These are phyloP conservation scores for Calocybe gangraenosa DNA, from an alignment of 768 basidiomycete genomes.

Conservation along the genomic window DNA sequence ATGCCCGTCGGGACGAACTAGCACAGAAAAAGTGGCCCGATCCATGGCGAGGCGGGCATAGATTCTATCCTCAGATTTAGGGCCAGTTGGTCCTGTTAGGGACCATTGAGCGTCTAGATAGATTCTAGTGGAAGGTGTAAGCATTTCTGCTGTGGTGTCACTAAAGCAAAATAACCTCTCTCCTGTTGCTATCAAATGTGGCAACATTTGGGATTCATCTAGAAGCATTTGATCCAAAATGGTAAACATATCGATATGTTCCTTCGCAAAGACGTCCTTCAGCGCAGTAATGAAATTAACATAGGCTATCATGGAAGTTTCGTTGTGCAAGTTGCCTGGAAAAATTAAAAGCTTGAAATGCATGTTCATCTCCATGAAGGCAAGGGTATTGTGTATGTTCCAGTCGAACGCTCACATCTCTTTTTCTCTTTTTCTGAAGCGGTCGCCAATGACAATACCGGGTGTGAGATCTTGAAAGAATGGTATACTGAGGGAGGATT, in stretches of 20 bases:
- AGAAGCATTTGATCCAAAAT: too few relatives aligned
- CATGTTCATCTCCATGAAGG: not conserved
- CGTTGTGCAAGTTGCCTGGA: not conserved
- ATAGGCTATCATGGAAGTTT: not conserved
- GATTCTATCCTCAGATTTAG: not conserved
- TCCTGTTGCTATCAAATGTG: too few relatives aligned
- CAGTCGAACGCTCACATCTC: not conserved
- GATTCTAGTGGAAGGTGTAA: too few relatives aligned
- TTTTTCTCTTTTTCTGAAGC: not conserved
- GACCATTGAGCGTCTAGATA: not conserved
- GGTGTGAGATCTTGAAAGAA: conserved; percentile 1
- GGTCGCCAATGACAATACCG: conserved; percentile 1
- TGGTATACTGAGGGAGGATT: not conserved
- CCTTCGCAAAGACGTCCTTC: not conserved
- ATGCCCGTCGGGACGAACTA: conserved; percentile 4
- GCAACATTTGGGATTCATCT: too few relatives aligned
- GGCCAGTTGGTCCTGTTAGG: not conserved
- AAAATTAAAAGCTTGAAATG: conserved; percentile 2
- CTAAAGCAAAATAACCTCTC: too few relatives aligned
- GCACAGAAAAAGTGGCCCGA: not conserved
- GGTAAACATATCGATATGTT: not conserved
- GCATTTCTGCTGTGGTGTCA: too few relatives aligned
- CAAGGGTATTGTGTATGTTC: not conserved
- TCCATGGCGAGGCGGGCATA: not conserved
- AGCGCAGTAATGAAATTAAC: not conserved